Conservation (phyloP, 2,329 filamentous ascomycete genomes). For the Lachnellula occidentalis region DNA sequence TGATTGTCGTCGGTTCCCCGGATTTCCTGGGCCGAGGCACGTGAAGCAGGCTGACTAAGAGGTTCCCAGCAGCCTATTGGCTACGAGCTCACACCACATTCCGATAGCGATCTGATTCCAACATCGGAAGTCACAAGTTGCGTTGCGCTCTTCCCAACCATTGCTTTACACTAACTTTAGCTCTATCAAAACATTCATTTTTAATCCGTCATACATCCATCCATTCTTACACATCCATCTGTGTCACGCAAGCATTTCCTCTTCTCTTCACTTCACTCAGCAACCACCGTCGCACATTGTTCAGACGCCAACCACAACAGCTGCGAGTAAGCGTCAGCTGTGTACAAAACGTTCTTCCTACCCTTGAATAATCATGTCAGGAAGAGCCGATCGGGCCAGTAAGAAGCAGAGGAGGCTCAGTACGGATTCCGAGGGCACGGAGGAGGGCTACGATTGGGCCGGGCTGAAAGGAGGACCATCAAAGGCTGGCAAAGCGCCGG, state of each 20-base stretch:
- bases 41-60: no score
- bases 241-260: not conserved
- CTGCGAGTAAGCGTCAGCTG: conserved; percentile 7
- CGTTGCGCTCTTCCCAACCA: no score
- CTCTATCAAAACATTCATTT: no score
- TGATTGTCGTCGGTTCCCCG: conserved; percentile 2
- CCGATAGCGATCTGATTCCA: no score
- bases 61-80: no score
- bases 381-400: conserved; percentile 21
- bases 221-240: no score
- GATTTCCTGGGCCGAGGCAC: no score
- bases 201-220: no score
- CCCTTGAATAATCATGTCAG: conserved; percentile 18
- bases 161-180: no score
- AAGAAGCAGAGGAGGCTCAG: conserved; percentile 26
- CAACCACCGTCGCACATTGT: not conserved
- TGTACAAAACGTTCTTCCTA: not conserved
- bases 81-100: no score
- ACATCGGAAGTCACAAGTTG: no score
- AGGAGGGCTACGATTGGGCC: conserved; percentile 23
- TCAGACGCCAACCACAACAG: not conserved
- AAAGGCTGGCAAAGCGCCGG: conserved; percentile 8
- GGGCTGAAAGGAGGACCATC: conserved; percentile 6
- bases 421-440: conserved; percentile 28
- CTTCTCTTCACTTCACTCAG: not conserved